Evolutionary conservation across 768 basidiomycete species (phyloP).

Genomic region (Russula sp.): DNA sequence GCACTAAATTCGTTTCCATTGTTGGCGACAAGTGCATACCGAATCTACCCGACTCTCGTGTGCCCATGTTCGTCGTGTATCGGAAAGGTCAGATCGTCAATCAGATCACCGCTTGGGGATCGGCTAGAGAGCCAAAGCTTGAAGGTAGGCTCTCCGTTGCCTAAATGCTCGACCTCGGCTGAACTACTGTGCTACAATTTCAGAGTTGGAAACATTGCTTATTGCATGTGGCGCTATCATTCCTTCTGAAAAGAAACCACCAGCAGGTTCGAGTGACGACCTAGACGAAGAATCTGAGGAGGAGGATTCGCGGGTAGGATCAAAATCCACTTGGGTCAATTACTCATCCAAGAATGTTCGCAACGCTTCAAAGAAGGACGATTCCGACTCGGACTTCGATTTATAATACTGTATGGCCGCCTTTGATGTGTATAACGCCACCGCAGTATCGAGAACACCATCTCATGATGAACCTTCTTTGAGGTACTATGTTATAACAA

Average conservation of each 20-base stretch:
- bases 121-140: constrained; percentile 67
- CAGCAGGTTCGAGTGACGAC: constrained; percentile 34
- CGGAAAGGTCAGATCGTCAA: constrained; percentile 86
- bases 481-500: constrained; percentile 2
- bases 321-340: constrained; percentile 57
- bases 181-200: not conserved
- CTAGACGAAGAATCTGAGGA: constrained; percentile 50
- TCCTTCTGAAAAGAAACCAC: constrained; percentile 45
- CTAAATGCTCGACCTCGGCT: constrained; percentile 1
- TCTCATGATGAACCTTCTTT: not conserved
- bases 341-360: constrained; percentile 55
- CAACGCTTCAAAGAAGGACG: constrained; percentile 48
- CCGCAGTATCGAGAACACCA: not conserved
- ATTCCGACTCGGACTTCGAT: constrained; percentile 80
- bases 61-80: constrained; percentile 93
- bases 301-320: constrained; percentile 52
- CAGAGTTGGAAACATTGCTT: constrained; percentile 71
- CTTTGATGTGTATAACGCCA: not conserved
- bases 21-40: constrained; percentile 93
- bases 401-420: constrained; percentile 30
- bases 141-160: constrained; percentile 55
- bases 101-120: constrained; percentile 83
- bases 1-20: constrained; percentile 94
- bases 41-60: constrained; percentile 86
- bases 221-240: constrained; percentile 65